These are phyloP conservation scores for Eimeria sp. DNA, from an alignment of 169 alveolate genomes.

Conservation along the genomic window DNA sequence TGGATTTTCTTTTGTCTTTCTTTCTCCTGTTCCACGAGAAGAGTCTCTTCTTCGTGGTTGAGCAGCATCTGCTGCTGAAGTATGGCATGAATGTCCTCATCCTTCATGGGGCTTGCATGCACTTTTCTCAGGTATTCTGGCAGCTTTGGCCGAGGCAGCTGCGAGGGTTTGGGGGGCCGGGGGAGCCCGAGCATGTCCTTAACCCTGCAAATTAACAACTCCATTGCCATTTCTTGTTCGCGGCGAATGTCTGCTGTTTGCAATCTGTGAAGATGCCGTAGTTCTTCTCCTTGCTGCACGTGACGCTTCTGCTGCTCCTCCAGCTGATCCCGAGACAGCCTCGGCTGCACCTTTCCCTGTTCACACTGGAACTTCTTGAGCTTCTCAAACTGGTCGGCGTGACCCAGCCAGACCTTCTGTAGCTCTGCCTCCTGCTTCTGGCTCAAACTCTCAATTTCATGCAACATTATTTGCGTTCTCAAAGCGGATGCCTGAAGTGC, in stretches of 20 bases:
- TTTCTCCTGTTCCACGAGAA: conserved; percentile 29
- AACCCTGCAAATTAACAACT: background rate
- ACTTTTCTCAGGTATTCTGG: conserved; percentile 36
- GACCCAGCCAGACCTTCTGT: conserved; percentile 2
- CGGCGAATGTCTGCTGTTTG: background rate
- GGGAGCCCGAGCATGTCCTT: background rate
- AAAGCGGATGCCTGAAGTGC: background rate
- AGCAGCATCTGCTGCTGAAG: conserved; percentile 71
- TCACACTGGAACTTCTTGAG: conserved; percentile 13
- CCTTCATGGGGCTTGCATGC: conserved; percentile 59
- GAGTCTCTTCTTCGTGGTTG: conserved; percentile 27
- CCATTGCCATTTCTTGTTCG: background rate
- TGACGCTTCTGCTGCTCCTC: conserved; percentile 31
- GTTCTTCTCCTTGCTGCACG: conserved; percentile 45
- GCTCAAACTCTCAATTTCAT: background rate
- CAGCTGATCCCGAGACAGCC: conserved; percentile 14
- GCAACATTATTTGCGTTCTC: background rate
- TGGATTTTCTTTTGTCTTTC: conserved; percentile 35
- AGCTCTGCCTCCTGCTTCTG: conserved; percentile 26
- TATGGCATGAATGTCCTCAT: conserved; percentile 58
- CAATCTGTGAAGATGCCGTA: conserved; percentile 17
- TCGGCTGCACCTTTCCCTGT: background rate
- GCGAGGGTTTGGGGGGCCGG: conserved; percentile 9
- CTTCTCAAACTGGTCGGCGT: background rate
- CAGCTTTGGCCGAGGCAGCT: background rate